These are phyloP conservation scores for Castanospermum australe DNA, from an alignment of 306 rosid genomes.

Conservation along the genomic window DNA sequence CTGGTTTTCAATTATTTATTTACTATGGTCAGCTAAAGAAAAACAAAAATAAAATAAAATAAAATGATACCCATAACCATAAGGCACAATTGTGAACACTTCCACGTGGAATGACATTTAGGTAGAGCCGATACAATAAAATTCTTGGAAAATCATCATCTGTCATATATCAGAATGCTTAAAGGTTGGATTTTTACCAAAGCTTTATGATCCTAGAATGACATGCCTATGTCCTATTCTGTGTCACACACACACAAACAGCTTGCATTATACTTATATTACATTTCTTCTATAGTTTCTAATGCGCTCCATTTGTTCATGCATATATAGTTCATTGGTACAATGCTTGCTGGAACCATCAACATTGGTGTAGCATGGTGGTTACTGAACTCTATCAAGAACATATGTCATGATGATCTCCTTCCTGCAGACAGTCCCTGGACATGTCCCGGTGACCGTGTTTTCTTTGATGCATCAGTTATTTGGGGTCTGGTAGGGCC, in stretches of 20 bases:
- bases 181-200: no score
- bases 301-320: not conserved
- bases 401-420: constrained; percentile 46
- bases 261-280: not conserved
- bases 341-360: constrained; percentile 61
- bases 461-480: constrained; percentile 82
- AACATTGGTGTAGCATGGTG: constrained; percentile 67
- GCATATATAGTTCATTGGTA: constrained; percentile 51
- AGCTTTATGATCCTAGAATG: no score
- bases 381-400: constrained; percentile 43
- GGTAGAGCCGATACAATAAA: not conserved
- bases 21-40: not conserved
- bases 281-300: not conserved
- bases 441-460: constrained; percentile 69
- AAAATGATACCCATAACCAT: no score
- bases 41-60: not conserved
- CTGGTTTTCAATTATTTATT: not conserved
- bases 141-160: not conserved
- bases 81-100: not conserved
- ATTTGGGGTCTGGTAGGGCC: constrained; percentile 85
- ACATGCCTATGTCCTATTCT: not conserved
- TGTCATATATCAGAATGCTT: not conserved
- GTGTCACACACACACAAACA: not conserved
- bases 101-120: not conserved
- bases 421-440: constrained; percentile 65